Conservation (phyloP, 495 filamentous ascomycete genomes). For the Aspergillus incahuasiensis region DNA sequence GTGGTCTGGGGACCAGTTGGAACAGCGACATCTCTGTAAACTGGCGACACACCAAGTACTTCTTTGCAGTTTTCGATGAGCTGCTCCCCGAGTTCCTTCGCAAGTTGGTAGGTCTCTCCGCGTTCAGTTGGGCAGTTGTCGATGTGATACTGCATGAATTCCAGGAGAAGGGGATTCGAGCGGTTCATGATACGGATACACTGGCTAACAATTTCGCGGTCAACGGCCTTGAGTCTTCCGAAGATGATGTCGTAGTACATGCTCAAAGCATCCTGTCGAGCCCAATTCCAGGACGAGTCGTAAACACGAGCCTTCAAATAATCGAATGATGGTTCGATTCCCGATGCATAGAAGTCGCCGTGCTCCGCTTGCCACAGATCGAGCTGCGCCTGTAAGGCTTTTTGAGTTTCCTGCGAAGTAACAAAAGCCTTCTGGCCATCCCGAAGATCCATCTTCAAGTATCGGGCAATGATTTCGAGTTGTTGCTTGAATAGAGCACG, state of each 20-base stretch:
- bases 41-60: constrained; percentile 72
- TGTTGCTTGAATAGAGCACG: constrained; percentile 94
- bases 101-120: constrained; percentile 94
- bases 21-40: constrained; percentile 91
- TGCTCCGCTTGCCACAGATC: constrained; percentile 95
- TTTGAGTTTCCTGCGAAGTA: constrained; percentile 74
- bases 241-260: constrained; percentile 99
- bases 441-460: constrained; percentile 93
- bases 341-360: constrained; percentile 89
- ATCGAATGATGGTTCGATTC: constrained; percentile 92
- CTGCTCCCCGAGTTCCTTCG: constrained; percentile 90
- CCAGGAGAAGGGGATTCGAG: constrained; percentile 87
- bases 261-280: constrained; percentile 88
- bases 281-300: constrained; percentile 99
- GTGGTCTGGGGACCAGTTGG: constrained; percentile 89
- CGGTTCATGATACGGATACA: constrained; percentile 99
- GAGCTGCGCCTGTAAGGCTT: constrained; percentile 82
- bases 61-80: constrained; percentile 98
- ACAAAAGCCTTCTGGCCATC: constrained; percentile 91
- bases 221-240: constrained; percentile 83
- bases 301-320: constrained; percentile 91
- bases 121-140: constrained; percentile 96
- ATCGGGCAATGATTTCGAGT: constrained; percentile 87
- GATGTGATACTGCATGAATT: constrained; percentile 99
- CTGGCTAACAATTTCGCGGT: constrained; percentile 96